Percentiles rank a stretch among this genome's conserved stretches.
These are phyloP conservation scores for Beauveria medogensis DNA, from an alignment of 2,329 filamentous ascomycete genomes.

Conservation along the genomic window DNA sequence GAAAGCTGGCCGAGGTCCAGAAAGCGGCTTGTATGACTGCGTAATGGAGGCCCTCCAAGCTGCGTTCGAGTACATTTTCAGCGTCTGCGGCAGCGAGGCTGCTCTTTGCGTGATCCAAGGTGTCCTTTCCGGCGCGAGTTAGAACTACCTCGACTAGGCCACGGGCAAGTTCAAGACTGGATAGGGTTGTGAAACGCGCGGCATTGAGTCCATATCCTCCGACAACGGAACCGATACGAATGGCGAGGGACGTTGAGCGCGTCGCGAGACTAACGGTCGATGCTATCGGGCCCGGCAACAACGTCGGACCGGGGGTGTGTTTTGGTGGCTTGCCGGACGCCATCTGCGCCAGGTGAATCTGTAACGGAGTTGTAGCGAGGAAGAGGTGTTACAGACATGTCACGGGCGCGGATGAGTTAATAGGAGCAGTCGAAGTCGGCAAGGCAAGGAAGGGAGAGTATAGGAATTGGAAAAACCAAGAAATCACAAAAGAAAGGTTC, in stretches of 20 bases:
- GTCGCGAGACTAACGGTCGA: constrained; percentile 53
- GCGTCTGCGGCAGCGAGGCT: constrained; percentile 43
- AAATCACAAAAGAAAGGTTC: neutral
- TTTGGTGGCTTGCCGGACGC: constrained; percentile 1
- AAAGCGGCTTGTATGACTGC: constrained; percentile 53
- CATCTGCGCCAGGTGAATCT: neutral
- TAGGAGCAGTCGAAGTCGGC: neutral
- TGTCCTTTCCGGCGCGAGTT: constrained; percentile 43
- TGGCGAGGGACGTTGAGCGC: constrained; percentile 49
- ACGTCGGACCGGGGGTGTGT: constrained; percentile 31
- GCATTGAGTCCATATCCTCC: constrained; percentile 44
- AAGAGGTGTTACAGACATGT: neutral
- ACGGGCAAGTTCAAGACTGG: constrained; percentile 48
- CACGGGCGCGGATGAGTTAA: neutral
- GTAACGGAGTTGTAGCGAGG: neutral
- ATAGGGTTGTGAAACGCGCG: constrained; percentile 47
- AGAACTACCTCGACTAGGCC: constrained; percentile 47
- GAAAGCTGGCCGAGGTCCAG: constrained; percentile 53
- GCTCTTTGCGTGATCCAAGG: constrained; percentile 34
- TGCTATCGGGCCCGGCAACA: constrained; percentile 51
- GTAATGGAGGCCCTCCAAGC: constrained; percentile 47
- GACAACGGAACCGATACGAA: constrained; percentile 45
- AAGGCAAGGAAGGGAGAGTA: neutral
- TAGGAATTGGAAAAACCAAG: neutral
- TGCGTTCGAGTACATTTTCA: constrained; percentile 48